phyloP scores from a whole-genome alignment of 768 basidiomycete species.

The Rhodocollybia butyracea region DNA sequence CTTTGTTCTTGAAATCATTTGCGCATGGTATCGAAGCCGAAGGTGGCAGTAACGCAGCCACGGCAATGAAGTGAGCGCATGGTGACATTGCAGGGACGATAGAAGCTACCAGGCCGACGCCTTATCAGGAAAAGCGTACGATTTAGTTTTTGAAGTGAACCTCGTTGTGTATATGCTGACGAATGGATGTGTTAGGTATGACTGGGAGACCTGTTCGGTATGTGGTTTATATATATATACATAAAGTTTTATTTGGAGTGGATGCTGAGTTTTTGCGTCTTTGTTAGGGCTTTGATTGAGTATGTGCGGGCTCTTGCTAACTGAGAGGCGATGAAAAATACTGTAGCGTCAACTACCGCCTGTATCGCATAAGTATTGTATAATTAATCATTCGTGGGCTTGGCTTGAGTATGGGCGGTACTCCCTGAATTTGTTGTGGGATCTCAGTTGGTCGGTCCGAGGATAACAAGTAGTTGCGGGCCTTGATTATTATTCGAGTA shows the following conservation, averaged over 20 bases:
- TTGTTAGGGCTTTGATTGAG: conserved; percentile 1
- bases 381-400: too few relatives aligned
- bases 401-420: too few relatives aligned
- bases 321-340: background rate
- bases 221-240: background rate
- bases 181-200: too few relatives aligned
- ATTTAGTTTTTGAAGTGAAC: too few relatives aligned
- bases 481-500: too few relatives aligned
- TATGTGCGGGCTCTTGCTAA: conserved; percentile 1
- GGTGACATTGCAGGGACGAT: conserved; percentile 79
- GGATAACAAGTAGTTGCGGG: too few relatives aligned
- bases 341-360: background rate
- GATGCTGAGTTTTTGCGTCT: background rate
- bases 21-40: conserved; percentile 70
- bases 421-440: too few relatives aligned
- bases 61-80: conserved; percentile 78
- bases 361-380: too few relatives aligned
- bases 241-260: background rate
- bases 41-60: conserved; percentile 40
- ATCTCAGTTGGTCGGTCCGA: too few relatives aligned
- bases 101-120: conserved; percentile 59
- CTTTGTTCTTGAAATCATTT: conserved; percentile 83
- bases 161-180: conserved; percentile 77
- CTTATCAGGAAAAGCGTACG: conserved; percentile 72
- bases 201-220: conserved; percentile 37